Evolutionary conservation across 2,329 filamentous ascomycete genomes (phyloP).

Genomic region (Emmonsiellopsis sp.): DNA sequence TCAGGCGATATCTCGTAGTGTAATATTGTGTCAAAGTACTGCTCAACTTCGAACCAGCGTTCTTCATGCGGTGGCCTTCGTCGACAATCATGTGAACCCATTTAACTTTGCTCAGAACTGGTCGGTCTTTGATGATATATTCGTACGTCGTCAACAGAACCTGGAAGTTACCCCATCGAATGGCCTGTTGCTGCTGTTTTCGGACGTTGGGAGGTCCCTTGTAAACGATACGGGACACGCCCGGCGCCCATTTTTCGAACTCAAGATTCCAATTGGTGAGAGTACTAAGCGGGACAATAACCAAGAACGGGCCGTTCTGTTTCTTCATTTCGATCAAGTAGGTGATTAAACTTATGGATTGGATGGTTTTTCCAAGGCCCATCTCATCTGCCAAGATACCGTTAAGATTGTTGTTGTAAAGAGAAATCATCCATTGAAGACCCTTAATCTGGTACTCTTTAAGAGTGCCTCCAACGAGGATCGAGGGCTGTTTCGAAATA

Average conservation of each 20-base stretch:
- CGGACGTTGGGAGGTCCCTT: slow-evolving; percentile 85
- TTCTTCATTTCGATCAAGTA: slow-evolving; percentile 95
- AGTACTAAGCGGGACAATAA: slow-evolving; percentile 94
- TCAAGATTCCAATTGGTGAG: slow-evolving; percentile 98
- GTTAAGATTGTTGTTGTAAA: slow-evolving; percentile 99
- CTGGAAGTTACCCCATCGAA: slow-evolving; percentile 91
- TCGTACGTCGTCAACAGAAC: slow-evolving; percentile 96
- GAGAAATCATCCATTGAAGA: slow-evolving; percentile 98
- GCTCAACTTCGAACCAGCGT: slow-evolving; percentile 89
- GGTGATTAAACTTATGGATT: slow-evolving; percentile 94
- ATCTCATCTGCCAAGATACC: slow-evolving; percentile 98
- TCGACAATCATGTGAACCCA: slow-evolving; percentile 99
- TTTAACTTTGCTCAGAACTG: slow-evolving; percentile 93
- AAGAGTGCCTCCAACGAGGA: slow-evolving; percentile 81
- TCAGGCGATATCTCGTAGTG: slow-evolving; percentile 85
- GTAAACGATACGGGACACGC: slow-evolving; percentile 80
- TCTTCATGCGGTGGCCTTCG: slow-evolving; percentile 99
- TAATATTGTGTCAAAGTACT: slow-evolving; percentile 94
- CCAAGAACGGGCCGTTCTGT: slow-evolving; percentile 83
- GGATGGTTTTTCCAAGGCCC: slow-evolving; percentile 99
- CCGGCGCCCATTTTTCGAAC: slow-evolving; percentile 97
- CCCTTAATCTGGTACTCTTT: slow-evolving; percentile 99
- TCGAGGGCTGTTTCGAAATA: slow-evolving; percentile 69
- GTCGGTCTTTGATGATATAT: slow-evolving; percentile 98
- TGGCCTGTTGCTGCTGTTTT: slow-evolving; percentile 86